Evolutionary conservation across 805 yeast genomes (phyloP).

Genomic region (Yarrowia sp.): DNA sequence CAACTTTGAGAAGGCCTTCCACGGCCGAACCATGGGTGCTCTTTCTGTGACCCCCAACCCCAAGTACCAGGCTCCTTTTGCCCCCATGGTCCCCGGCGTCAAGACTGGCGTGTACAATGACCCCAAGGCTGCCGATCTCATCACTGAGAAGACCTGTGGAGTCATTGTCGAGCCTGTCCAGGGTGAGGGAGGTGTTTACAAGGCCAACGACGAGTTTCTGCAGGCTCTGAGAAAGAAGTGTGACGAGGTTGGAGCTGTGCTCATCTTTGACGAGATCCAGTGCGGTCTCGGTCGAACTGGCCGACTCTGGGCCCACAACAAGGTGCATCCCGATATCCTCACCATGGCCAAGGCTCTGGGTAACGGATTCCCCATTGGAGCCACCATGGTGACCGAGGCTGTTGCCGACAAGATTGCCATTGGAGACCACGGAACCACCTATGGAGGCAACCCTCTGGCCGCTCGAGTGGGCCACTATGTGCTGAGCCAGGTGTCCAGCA

Average conservation of each 20-base stretch:
- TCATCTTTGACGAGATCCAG: conserved; percentile 94
- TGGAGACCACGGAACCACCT: conserved; percentile 98
- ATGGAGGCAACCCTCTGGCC: conserved; percentile 95
- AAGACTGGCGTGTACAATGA: conserved; percentile 61
- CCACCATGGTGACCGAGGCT: conserved; percentile 78
- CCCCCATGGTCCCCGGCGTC: conserved; percentile 90
- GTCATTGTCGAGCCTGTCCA: conserved; percentile 96
- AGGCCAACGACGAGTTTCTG: conserved; percentile 62
- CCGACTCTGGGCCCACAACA: conserved; percentile 77
- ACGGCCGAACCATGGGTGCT: conserved; percentile 94
- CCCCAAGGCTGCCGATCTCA: conserved; percentile 55
- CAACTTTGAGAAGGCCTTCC: conserved; percentile 87
- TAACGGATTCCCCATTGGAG: conserved; percentile 95
- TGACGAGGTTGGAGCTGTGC: conserved; percentile 61
- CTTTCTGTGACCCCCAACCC: conserved; percentile 87
- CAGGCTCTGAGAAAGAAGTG: conserved; percentile 64
- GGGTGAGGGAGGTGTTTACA: conserved; percentile 94
- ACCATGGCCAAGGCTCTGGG: conserved; percentile 97
- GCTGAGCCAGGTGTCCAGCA: conserved; percentile 59
- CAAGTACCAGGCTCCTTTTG: conserved; percentile 87
- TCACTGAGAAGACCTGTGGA: conserved; percentile 72
- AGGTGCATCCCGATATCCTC: conserved; percentile 89
- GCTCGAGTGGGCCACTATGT: conserved; percentile 78
- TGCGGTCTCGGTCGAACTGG: conserved; percentile 96
- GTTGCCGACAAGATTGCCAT: conserved; percentile 70